Percentiles rank a stretch among this genome's conserved stretches.
Evolutionary conservation across 345 rosid genomes (phyloP).

Genomic region (Aethionema arabicum): DNA sequence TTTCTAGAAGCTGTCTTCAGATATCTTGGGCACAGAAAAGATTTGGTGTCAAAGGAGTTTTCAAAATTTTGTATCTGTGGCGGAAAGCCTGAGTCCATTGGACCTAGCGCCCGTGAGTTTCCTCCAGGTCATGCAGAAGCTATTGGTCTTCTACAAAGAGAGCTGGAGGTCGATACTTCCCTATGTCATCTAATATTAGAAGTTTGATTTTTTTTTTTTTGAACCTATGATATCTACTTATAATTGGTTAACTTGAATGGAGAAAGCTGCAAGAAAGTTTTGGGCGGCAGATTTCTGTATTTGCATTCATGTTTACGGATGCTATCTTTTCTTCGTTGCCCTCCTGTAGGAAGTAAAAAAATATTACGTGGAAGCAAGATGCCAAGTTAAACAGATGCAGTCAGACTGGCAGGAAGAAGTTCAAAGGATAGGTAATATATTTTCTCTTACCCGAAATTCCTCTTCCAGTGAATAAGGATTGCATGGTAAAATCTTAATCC

Average conservation of each 20-base stretch:
- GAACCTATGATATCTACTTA: neutral
- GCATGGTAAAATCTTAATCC: conserved; percentile 1
- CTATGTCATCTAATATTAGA: neutral
- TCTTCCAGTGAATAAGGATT: conserved; percentile 1
- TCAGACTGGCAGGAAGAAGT: conserved; percentile 66
- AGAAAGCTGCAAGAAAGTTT: neutral
- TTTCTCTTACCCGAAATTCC: neutral
- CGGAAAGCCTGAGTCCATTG: conserved; percentile 48
- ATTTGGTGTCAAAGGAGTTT: conserved; percentile 60
- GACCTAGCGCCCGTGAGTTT: conserved; percentile 32
- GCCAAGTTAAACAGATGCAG: conserved; percentile 61
- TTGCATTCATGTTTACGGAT: conserved; percentile 10
- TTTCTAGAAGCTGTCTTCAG: conserved; percentile 68
- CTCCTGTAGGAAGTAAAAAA: conserved; percentile 58
- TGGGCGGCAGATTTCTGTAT: no score
- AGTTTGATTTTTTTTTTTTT: conserved; percentile 8
- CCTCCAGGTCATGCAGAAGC: conserved; percentile 40
- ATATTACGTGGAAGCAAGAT: conserved; percentile 48
- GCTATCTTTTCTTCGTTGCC: neutral
- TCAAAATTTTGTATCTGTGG: conserved; percentile 81
- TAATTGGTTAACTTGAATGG: conserved; percentile 6
- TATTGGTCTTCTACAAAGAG: conserved; percentile 55
- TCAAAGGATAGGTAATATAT: conserved; percentile 52
- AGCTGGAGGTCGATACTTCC: conserved; percentile 56
- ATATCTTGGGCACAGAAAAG: conserved; percentile 63